These are phyloP conservation scores for Detonula confervacea DNA, from an alignment of 352 stramenopile species.

Conservation along the genomic window DNA sequence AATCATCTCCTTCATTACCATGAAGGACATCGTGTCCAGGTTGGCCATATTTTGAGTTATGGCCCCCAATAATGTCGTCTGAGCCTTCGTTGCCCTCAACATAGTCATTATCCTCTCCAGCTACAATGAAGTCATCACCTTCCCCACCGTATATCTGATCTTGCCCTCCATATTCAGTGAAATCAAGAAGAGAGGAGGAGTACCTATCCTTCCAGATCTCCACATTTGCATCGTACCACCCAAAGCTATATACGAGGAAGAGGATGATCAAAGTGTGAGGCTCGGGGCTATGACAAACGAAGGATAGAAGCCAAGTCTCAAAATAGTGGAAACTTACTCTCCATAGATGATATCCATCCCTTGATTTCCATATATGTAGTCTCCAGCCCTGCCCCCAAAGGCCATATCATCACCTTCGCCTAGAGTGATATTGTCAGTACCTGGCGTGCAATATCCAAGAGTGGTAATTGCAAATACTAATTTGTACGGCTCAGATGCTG, in stretches of 20 bases:
- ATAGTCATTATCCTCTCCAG: constrained; percentile 26
- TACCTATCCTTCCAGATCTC: constrained; percentile 20
- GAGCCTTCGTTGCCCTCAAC: constrained; percentile 6
- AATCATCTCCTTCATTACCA: constrained; percentile 31
- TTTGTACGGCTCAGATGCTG: constrained; percentile 21
- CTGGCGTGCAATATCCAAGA: constrained; percentile 23
- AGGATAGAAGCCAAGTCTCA: too few relatives aligned
- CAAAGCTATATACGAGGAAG: too few relatives aligned
- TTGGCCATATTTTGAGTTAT: constrained; percentile 37
- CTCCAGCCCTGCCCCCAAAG: constrained; percentile 44
- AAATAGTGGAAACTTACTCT: too few relatives aligned
- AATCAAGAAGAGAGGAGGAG: constrained; percentile 36
- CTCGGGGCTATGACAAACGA: too few relatives aligned
- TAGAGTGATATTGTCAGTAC: constrained; percentile 44
- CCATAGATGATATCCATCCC: constrained; percentile 51
- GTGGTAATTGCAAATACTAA: constrained; percentile 31
- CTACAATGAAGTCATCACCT: constrained; percentile 43
- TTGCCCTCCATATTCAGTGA: constrained; percentile 21
- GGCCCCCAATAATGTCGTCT: constrained; percentile 49
- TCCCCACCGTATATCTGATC: constrained; percentile 39
- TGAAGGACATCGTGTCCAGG: constrained; percentile 30
- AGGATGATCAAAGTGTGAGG: too few relatives aligned
- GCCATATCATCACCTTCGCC: constrained; percentile 43
- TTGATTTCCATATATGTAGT: constrained; percentile 42
- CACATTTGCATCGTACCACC: constrained; percentile 25